These are phyloP conservation scores for Neolecta irregularis DNA, from an alignment of 1,139 yeast genomes.

Conservation along the genomic window DNA sequence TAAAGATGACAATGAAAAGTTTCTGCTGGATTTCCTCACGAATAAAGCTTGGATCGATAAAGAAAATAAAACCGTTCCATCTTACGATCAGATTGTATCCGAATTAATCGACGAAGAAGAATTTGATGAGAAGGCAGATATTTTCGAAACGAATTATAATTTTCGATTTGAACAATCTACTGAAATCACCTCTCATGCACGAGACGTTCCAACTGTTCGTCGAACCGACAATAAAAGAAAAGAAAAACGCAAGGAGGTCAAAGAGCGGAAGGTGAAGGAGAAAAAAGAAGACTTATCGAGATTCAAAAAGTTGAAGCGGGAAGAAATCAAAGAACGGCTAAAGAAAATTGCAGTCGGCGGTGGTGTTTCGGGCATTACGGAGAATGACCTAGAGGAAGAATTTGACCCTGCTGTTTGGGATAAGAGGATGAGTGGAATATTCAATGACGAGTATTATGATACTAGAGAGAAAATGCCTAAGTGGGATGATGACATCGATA, in stretches of 20 bases:
- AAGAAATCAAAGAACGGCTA: slow-evolving; percentile 62
- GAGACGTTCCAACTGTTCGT: slow-evolving; percentile 71
- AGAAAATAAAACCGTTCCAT: slow-evolving; percentile 17
- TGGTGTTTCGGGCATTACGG: slow-evolving; percentile 28
- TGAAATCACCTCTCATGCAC: slow-evolving; percentile 90
- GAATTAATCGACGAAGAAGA: slow-evolving; percentile 59
- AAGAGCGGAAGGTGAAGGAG: slow-evolving; percentile 37
- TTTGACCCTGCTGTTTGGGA: slow-evolving; percentile 93
- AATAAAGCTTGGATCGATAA: slow-evolving; percentile 15
- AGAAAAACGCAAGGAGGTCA: slow-evolving; percentile 48
- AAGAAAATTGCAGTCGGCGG: slow-evolving; percentile 70
- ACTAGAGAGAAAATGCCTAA: slow-evolving; percentile 36
- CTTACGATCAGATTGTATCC: slow-evolving; percentile 30
- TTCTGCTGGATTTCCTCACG: slow-evolving; percentile 11
- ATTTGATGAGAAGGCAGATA: slow-evolving; percentile 82
- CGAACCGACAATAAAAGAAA: slow-evolving; percentile 65
- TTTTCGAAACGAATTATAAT: slow-evolving; percentile 82
- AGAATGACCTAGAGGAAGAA: slow-evolving; percentile 65
- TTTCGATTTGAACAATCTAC: slow-evolving; percentile 90
- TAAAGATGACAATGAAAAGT: slow-evolving; percentile 10
- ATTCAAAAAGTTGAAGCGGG: slow-evolving; percentile 60
- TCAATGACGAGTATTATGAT: slow-evolving; percentile 61
- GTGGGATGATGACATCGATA: slow-evolving; percentile 33
- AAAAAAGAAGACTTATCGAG: slow-evolving; percentile 50
- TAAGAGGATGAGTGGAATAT: slow-evolving; percentile 63